Percentiles rank a stretch among this genome's conserved stretches.
phyloP scores from a whole-genome alignment of 371 early-diverging fungal species.

The Mortierella polycephala region DNA sequence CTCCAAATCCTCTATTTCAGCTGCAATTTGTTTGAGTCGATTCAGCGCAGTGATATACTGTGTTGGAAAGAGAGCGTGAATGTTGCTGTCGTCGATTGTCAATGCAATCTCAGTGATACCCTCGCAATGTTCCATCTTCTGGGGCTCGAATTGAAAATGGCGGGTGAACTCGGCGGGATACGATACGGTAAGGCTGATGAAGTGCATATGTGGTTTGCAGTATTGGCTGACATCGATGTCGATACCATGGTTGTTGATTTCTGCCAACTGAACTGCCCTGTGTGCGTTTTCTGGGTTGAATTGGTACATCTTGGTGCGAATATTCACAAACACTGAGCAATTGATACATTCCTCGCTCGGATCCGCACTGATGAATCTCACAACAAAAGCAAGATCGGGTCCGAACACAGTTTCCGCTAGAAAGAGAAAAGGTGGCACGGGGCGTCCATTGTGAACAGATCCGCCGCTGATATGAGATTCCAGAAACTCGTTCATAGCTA shows the following conservation, averaged over 20 bases:
- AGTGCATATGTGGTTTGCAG: slow-evolving; percentile 14
- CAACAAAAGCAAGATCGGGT: neutral
- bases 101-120: slow-evolving; percentile 17
- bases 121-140: neutral
- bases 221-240: slow-evolving; percentile 9
- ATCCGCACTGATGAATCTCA: slow-evolving; percentile 16
- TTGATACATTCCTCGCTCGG: neutral
- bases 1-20: no score
- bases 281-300: neutral
- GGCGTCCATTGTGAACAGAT: neutral
- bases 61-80: slow-evolving; percentile 15
- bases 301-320: neutral
- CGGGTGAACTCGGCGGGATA: slow-evolving; percentile 10
- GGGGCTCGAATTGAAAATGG: neutral
- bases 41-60: slow-evolving; percentile 6
- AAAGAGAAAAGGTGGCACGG: neutral
- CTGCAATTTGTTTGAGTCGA: slow-evolving; percentile 5
- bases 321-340: slow-evolving; percentile 17
- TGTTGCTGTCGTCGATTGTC: slow-evolving; percentile 20
- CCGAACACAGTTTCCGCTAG: no score
- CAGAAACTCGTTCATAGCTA: neutral
- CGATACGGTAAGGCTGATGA: slow-evolving; percentile 14
- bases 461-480: no score
- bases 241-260: slow-evolving; percentile 15
- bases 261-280: slow-evolving; percentile 6